Evolutionary conservation across 805 yeast species (phyloP), one percentile per base, ranked within the genome.

Genomic region (Sungouiozyma ichnusensis): DNA sequence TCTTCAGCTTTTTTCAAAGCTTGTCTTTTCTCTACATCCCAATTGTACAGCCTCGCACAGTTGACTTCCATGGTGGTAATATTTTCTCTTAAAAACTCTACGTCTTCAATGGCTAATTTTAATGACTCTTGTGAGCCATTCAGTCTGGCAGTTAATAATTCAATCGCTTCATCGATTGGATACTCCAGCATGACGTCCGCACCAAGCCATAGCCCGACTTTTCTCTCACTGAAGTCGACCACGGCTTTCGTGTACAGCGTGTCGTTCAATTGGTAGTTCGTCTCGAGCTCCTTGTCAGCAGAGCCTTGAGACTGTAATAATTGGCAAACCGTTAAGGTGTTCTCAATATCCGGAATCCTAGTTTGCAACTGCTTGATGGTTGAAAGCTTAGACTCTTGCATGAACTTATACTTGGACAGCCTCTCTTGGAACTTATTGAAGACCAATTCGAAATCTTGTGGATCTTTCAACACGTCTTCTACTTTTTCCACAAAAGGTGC

Each of bases 41-140:
- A 84, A 54, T 85, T 85, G 58, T 84, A 85, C 58, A 84, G 71
- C 49, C 98, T 74, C 1, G 98, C 97, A 15, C 95, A 86, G 58
- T 92, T 92, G 40, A 92, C 98, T 62, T 92, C 97, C 88, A 92
- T 85, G 3, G 97, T 90, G 14, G 98, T 92, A 48, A 90, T 88
- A 57, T 87, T 87, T 49, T 88, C 94, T 52, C 95, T 75, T 52
- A 92, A 67, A 56, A 79, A 92, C 55, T 86, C 95, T 47, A 88
- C 72, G 62, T 92, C 98, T 52, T 86, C 95, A 48, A 78, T 73
- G 32, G 90, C 79, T n/a, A 71, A 63, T 15, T 62, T 54, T 49
- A 80, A 68, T 48, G 75, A 81, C 33, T 71, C 66, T 50, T 73
- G 66, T 14, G 94, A 87, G 29, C 75, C 74, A 13, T 61, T 60